Percentiles rank a stretch among this genome's conserved stretches.
Evolutionary conservation across 2,329 filamentous ascomycete species (phyloP).

Genomic region (Monilinia fructigena): DNA sequence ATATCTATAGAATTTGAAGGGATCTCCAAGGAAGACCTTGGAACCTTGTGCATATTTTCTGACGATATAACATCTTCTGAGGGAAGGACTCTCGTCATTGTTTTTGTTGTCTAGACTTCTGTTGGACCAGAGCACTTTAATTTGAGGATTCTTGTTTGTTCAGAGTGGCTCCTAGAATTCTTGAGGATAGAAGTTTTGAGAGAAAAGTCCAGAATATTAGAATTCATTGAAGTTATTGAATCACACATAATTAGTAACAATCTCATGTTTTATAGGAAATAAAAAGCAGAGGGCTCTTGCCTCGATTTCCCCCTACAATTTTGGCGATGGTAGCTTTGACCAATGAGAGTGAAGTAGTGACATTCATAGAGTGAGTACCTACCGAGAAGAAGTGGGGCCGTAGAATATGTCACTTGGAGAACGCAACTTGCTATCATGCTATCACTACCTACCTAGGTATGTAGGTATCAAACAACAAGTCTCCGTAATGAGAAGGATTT

Average conservation of each 20-base stretch:
- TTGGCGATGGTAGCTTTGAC: slow-evolving; percentile 7
- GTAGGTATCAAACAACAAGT: background rate
- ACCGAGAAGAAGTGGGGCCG: background rate
- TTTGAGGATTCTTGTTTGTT: background rate
- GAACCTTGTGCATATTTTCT: background rate
- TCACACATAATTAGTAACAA: background rate
- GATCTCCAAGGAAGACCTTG: background rate
- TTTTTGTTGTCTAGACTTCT: background rate
- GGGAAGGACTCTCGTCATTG: slow-evolving; percentile 10
- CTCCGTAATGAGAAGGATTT: too few relatives aligned
- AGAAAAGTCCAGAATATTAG: background rate
- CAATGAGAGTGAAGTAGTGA: slow-evolving; percentile 7
- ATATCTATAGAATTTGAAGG: background rate
- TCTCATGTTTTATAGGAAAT: slow-evolving; percentile 1
- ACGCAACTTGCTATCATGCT: background rate
- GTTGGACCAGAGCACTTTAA: background rate
- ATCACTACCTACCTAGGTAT: background rate
- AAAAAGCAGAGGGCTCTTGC: background rate
- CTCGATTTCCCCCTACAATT: slow-evolving; percentile 4
- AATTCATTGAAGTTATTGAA: background rate
- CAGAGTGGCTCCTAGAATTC: background rate
- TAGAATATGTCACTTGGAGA: background rate
- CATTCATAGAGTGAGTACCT: background rate
- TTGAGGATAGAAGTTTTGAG: background rate
- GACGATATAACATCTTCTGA: background rate